Percentiles rank a stretch among this genome's conserved stretches.
phyloP scores from a whole-genome alignment of 2,329 filamentous ascomycete species.

The Sphaerulina musiva region DNA sequence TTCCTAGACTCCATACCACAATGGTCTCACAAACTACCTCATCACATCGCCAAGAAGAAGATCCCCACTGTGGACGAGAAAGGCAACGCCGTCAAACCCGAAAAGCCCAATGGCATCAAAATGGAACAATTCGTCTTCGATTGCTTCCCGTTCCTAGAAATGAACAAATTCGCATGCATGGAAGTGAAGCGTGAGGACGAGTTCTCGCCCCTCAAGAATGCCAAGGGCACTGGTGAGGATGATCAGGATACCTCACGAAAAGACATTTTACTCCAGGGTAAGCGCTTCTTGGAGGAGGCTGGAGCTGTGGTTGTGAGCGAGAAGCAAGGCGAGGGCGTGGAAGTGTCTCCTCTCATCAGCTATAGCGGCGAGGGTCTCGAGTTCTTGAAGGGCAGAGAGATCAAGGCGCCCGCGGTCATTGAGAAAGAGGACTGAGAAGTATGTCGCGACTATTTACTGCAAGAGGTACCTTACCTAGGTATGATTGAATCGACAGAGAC shows the following conservation, averaged over 20 bases:
- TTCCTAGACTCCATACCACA: slow-evolving; percentile 87
- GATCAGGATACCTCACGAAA: slow-evolving; percentile 86
- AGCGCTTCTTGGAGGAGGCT: slow-evolving; percentile 73
- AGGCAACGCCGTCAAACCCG: slow-evolving; percentile 78
- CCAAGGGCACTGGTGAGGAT: slow-evolving; percentile 76
- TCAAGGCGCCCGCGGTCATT: slow-evolving; percentile 59
- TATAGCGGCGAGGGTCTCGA: slow-evolving; percentile 65
- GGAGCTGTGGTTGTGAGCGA: slow-evolving; percentile 69
- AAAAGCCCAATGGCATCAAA: slow-evolving; percentile 97
- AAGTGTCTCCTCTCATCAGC: slow-evolving; percentile 88
- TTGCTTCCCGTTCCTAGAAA: slow-evolving; percentile 81
- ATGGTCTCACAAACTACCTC: slow-evolving; percentile 79
- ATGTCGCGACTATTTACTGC: too few relatives aligned
- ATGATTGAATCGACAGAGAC: neutral
- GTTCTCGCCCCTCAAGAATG: slow-evolving; percentile 96
- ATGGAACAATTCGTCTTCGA: slow-evolving; percentile 99
- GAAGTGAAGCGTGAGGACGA: slow-evolving; percentile 96
- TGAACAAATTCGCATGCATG: slow-evolving; percentile 88
- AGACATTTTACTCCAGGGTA: slow-evolving; percentile 85
- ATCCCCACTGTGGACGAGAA: slow-evolving; percentile 74
- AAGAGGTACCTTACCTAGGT: too few relatives aligned
- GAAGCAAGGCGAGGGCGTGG: slow-evolving; percentile 60
- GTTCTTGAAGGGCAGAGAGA: slow-evolving; percentile 53
- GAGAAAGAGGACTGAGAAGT: slow-evolving; percentile 45
- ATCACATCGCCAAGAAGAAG: slow-evolving; percentile 98